Evolutionary conservation across 164 flowering plant species (phyloP), one percentile per base, ranked within the genome.

Genomic region (Pachysandra terminalis): DNA sequence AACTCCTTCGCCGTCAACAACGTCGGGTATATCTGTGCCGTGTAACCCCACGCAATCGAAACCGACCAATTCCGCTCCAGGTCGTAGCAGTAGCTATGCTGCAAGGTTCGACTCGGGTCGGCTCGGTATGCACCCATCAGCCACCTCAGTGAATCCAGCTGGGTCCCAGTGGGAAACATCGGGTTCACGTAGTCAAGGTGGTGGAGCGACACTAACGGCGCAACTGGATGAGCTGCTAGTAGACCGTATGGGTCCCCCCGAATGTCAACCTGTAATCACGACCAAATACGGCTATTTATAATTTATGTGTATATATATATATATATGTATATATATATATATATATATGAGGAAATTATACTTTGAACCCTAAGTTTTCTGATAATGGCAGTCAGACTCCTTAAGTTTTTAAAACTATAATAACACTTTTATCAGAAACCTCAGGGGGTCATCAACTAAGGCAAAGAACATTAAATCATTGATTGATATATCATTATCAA

Each of bases 151-250:
- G 90, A 79, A 2, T 76, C 79, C 2, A 79, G 15, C 57, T 71
- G 80, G 21, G 68, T 82, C 69, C 49, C 68, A 61, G 71, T 71
- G 0, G 96, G 94, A 65, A 88, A 83, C 25, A 90, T 32, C 0
- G 94, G 82, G 0, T 71, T 68, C 61, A 85, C 61, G 22, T 57
- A 1, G 41, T 81, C 94, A 0, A 90, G 78, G 75, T 90, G 96
- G 79, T 90, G 96, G 21, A 90, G 82, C 3, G 94, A 83, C 41
- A 90, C 88, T 8, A 90, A 77, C 1, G 96, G 91, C 12, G 85
- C 81, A 49, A 82, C 35, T 0, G 92, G 93, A 60, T 90, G 96
- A 0, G 96, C 90, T 12, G 92, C 85, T 21, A 90, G 73, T 4
- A 88, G 59, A 8, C 96, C 96, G 57, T 80, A 87, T 0, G 84